Conservation (phyloP, 371 early-diverging fungal species). For the Syncephalastrum sp. region DNA sequence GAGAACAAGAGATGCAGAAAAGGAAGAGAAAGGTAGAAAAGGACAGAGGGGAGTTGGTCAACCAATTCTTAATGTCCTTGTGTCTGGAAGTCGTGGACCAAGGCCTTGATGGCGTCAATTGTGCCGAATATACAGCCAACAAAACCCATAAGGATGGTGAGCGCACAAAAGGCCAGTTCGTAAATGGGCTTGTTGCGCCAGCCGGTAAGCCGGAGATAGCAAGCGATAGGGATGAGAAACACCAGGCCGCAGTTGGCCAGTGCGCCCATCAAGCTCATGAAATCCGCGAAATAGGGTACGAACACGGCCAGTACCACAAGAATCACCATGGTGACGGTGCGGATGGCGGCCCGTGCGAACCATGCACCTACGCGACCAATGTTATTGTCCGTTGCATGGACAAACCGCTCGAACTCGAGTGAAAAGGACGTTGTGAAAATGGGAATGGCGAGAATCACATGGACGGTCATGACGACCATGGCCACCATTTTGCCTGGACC, state of each 20-base stretch:
- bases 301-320: conserved; percentile 46
- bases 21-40: too few relatives aligned
- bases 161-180: conserved; percentile 42
- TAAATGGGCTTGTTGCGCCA: conserved; percentile 28
- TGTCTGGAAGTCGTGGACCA: conserved; percentile 36
- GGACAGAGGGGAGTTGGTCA: too few relatives aligned
- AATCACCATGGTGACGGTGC: conserved; percentile 40
- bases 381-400: conserved; percentile 26
- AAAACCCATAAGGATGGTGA: conserved; percentile 54
- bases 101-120: conserved; percentile 46
- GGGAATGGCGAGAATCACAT: conserved; percentile 80
- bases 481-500: conserved; percentile 59
- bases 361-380: conserved; percentile 32
- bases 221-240: conserved; percentile 58
- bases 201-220: conserved; percentile 58
- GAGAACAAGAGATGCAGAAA: too few relatives aligned
- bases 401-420: conserved; percentile 58
- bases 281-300: conserved; percentile 63
- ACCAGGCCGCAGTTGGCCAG: conserved; percentile 58
- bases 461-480: conserved; percentile 74
- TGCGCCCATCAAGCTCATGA: conserved; percentile 68
- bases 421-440: conserved; percentile 78
- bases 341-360: conserved; percentile 40
- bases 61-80: too few relatives aligned
- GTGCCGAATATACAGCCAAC: conserved; percentile 61